A percentile compares a stretch with the other conserved stretches of the same genome.
phyloP scores from a whole-genome alignment of 2,329 filamentous ascomycete genomes.

The Arthrocladium fulminans region DNA sequence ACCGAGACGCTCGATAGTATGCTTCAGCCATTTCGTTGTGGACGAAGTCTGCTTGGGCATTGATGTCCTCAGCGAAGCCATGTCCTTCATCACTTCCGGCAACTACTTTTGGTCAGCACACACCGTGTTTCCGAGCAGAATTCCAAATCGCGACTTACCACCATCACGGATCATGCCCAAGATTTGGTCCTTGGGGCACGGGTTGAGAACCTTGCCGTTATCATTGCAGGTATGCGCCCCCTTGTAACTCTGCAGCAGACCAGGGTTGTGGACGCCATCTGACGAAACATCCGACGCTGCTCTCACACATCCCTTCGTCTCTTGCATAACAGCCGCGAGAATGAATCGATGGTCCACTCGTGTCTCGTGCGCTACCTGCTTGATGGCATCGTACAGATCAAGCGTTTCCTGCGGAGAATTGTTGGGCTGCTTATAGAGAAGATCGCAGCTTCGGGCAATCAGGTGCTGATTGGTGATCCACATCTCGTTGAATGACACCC shows the following conservation, averaged over 20 bases:
- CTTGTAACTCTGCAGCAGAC: conserved; percentile 40
- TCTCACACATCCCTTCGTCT: conserved; percentile 40
- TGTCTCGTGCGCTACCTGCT: conserved; percentile 24
- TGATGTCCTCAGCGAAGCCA: conserved; percentile 30
- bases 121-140: neutral
- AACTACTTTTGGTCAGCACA: conserved; percentile 12
- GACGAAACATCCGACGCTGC: conserved; percentile 32
- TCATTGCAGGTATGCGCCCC: conserved; percentile 33
- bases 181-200: conserved; percentile 31
- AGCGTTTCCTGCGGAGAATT: conserved; percentile 31
- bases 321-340: conserved; percentile 39
- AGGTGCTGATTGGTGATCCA: conserved; percentile 27
- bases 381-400: conserved; percentile 32
- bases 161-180: conserved; percentile 35
- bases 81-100: conserved; percentile 29
- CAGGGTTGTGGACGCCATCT: conserved; percentile 36
- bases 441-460: conserved; percentile 31
- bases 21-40: conserved; percentile 22
- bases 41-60: conserved; percentile 20
- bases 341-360: conserved; percentile 35
- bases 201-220: conserved; percentile 26
- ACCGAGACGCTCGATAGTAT: conserved; percentile 31
- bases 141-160: conserved; percentile 13
- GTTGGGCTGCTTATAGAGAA: conserved; percentile 27
- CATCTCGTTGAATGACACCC: conserved; percentile 25